Evolutionary conservation across 352 stramenopile species (phyloP), one percentile per base, ranked within the genome.

Genomic region (Globisporangium cylindrosporum): DNA sequence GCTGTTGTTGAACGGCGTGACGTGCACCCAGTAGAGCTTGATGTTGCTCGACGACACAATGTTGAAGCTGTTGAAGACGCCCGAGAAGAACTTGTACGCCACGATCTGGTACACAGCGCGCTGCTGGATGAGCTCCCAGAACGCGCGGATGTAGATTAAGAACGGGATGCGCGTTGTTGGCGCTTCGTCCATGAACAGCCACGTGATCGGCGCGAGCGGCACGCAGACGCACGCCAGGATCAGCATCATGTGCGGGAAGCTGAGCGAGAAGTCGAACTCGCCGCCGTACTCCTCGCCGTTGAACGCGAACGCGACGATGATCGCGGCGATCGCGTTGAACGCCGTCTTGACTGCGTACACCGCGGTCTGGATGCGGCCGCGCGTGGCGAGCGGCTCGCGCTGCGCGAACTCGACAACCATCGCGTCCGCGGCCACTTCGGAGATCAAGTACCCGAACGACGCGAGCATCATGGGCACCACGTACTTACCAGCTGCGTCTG

Each of bases 401-500:
- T 91, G 73, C 59, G 80, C 73, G 49, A 80, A 76, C 70, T 92
- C 81, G 10, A 94, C 83, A 5, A 86, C 74, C 34, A 92, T 74
- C 0, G 87, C 81, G 32, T 93, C 84, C 2, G 81, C 75, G 2
- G 82, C 71, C 8, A 89, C 81, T 34, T 93, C 81, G 3, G 77
- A 67, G 24, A 90, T 49, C 14, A 93, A 64, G 68, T 86, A 93
- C 10, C 85, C 82, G 57, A 91, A 86, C 0, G 81, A 70, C n/a
- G 81, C 77, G 29, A 91, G 69, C 83, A 90, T 91, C 82, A 92
- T 90, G 18, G 76, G 79, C 48, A 91, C 73, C 25, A 93, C 76
- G 54, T 88, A 90, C 41, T 73, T 76, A 29, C 70, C 73, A 3
- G 78, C 82, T 1, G 73, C 68, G 56, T 82, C 68, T 14, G 78